A percentile compares a stretch with the other conserved stretches of the same genome.
phyloP scores from a whole-genome alignment of 768 basidiomycete genomes.

The Phanerodontia chrysosporium region DNA sequence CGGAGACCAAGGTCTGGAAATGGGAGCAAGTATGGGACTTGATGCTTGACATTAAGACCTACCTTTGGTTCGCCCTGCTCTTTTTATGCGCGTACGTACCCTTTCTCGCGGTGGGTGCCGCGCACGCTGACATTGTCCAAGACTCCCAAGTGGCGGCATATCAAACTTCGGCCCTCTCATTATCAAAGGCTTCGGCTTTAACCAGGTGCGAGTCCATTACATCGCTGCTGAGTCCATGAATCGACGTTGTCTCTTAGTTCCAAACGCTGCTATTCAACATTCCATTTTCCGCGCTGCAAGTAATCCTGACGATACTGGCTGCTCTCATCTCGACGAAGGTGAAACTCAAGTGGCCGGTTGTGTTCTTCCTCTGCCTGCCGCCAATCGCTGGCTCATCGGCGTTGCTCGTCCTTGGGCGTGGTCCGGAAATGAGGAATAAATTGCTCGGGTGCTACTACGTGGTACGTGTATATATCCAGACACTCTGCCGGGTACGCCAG shows the following conservation, averaged over 20 bases:
- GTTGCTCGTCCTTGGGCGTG: constrained; percentile 31
- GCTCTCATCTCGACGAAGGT: constrained; percentile 33
- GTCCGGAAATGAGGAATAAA: constrained; percentile 24
- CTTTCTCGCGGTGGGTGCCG: background rate
- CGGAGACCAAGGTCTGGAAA: constrained; percentile 43
- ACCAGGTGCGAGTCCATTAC: constrained; percentile 12
- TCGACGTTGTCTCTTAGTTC: constrained; percentile 16
- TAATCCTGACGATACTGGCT: constrained; percentile 33
- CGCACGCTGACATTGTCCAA: constrained; percentile 4
- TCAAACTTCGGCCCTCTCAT: constrained; percentile 41
- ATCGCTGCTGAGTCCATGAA: background rate
- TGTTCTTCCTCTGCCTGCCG: constrained; percentile 33
- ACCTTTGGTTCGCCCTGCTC: constrained; percentile 38
- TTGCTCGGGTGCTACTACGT: constrained; percentile 38
- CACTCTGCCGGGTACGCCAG: background rate
- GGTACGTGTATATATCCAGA: constrained; percentile 19
- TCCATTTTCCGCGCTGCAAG: constrained; percentile 41
- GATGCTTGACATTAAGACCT: constrained; percentile 37
- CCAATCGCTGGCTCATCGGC: constrained; percentile 36
- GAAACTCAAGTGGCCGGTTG: constrained; percentile 37
- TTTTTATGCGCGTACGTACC: constrained; percentile 34
- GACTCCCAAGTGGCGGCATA: constrained; percentile 38
- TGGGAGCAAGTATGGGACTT: constrained; percentile 39
- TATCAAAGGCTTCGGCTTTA: constrained; percentile 40
- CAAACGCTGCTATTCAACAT: constrained; percentile 46